A percentile compares a stretch with the other conserved stretches of the same genome.
These are phyloP conservation scores for Cerioporus squamosus DNA, from an alignment of 1,284 basidiomycete genomes.

Conservation along the genomic window DNA sequence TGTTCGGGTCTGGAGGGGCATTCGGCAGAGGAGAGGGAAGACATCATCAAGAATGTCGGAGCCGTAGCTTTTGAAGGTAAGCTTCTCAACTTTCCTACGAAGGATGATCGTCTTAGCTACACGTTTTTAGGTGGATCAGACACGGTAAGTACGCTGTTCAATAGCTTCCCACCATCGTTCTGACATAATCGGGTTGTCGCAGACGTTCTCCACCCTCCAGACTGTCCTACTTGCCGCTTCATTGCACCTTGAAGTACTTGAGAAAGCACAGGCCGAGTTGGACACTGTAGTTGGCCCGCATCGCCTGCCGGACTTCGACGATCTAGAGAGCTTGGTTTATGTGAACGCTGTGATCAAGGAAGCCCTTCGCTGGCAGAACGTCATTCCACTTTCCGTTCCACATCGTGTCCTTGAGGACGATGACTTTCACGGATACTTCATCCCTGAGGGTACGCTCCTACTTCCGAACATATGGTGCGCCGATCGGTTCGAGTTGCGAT, in stretches of 20 bases:
- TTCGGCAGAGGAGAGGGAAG: background rate
- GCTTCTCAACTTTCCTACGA: background rate
- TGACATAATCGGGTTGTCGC: background rate
- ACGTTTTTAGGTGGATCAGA: conserved; percentile 8
- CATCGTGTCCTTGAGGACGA: background rate
- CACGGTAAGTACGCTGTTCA: conserved; percentile 9
- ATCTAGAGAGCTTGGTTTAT: conserved; percentile 34
- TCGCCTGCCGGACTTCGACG: conserved; percentile 36
- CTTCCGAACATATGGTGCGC: conserved; percentile 24
- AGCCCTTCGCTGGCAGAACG: conserved; percentile 19
- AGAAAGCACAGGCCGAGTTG: conserved; percentile 36
- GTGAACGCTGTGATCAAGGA: conserved; percentile 38
- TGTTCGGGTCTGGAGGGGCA: background rate
- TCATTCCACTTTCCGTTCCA: background rate
- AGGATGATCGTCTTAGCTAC: too few relatives aligned
- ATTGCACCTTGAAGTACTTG: conserved; percentile 33
- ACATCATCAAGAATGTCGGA: conserved; percentile 1
- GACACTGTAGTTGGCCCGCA: conserved; percentile 35
- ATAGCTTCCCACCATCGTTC: too few relatives aligned
- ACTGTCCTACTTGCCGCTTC: conserved; percentile 29
- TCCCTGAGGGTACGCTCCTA: conserved; percentile 24
- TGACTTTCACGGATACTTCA: conserved; percentile 9
- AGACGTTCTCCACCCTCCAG: conserved; percentile 4
- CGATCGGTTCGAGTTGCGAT: too few relatives aligned
- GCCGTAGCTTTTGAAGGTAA: conserved; percentile 4